Evolutionary conservation across 176 grass and related monocot genomes (phyloP).

Genomic region (sorghum (Sorghum bicolor)): Sorghum_bicolor_NCBIv3 NC_012877.2:47687001-47687500

Average conservation of each 20-base stretch:
- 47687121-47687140: constrained; percentile 78
- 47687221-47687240: constrained; percentile 84
- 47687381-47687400: constrained; percentile 85
- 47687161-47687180: constrained; percentile 64
- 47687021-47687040: constrained; percentile 51
- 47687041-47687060: constrained; percentile 77
- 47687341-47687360: constrained; percentile 62
- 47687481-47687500: constrained; percentile 70
- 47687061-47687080: constrained; percentile 65
- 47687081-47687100: constrained; percentile 67
- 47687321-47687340: constrained; percentile 50
- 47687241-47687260: constrained; percentile 75
- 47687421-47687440: constrained; percentile 55
- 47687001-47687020: not conserved
- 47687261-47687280: constrained; percentile 67
- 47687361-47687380: constrained; percentile 85
- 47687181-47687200: constrained; percentile 43
- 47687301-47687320: constrained; percentile 52
- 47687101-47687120: constrained; percentile 82
- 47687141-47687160: constrained; percentile 84
- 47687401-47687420: constrained; percentile 81
- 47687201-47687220: constrained; percentile 66
- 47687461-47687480: constrained; percentile 39
- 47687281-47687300: constrained; percentile 72
- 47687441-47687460: not conserved